Evolutionary conservation across 495 filamentous ascomycete species (phyloP), one percentile per base, ranked within the genome.

Genomic region (Hypomontagnella submonticulosa): DNA sequence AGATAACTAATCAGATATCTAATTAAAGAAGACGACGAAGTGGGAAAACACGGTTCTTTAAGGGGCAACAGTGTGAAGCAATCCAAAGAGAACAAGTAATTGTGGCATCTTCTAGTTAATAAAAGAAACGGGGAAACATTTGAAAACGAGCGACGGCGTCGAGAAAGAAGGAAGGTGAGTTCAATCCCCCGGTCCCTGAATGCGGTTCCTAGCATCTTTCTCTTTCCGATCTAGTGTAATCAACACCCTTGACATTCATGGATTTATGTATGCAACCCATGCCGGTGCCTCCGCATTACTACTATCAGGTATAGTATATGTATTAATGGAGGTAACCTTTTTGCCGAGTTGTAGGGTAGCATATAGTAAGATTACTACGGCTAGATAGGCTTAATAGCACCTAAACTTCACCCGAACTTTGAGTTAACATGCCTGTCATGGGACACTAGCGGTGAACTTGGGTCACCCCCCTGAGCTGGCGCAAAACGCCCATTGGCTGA

Each of bases 291-390:
- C 48, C 63, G 32, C 57, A 54, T 59, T 66, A 66, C 48, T 48
- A 59, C 49, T 53, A 59, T 33, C 38, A 53, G n/a, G 47, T 50
- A 50, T 4, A n/a, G 11, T 20, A 32, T 50, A 50, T 32, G 27
- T 34, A 34, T 34, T 15, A 16, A 37, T 50, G 15, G 18, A 50
- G 27, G n/a, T 13, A 13, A 13, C 34, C 13, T 50, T 50, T 50
- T 50, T 4, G 47, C 47, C 32, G 47, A 50, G 15, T 50, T 4
- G 47, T 11, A 16, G 33, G 47, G 27, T 36, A 34, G 15, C 36
- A 27, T 61, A 44, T 32, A 67, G 57, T 67, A 67, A 67, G 63
- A 67, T 67, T 67, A 67, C 57, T 67, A 66, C 36, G 59, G 50
- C 49, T 49, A 9, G 33, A 55, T 20, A 38, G 32, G 32, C 20